Evolutionary conservation across 2,329 filamentous ascomycete species (phyloP).

Genomic region (Calonectria pseudoturangicola): DNA sequence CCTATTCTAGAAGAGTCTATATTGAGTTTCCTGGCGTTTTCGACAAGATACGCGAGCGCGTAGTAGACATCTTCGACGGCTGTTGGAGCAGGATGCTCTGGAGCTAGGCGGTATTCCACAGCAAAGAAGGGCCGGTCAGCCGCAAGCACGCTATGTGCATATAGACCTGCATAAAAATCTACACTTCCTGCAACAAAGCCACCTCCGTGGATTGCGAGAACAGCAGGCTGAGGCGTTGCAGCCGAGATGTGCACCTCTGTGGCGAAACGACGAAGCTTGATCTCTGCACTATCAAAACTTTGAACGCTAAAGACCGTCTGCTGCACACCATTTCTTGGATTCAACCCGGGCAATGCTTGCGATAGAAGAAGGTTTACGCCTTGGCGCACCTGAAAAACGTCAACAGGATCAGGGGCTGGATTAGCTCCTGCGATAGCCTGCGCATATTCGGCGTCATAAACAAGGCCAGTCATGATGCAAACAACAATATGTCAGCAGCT

Average conservation of each 20-base stretch:
- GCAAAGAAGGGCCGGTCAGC: slow-evolving; percentile 44
- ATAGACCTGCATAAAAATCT: slow-evolving; percentile 31
- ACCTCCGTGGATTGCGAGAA: slow-evolving; percentile 47
- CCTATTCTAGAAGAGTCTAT: slow-evolving; percentile 44
- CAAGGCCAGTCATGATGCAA: slow-evolving; percentile 38
- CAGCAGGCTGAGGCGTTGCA: slow-evolving; percentile 39
- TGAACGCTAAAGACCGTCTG: slow-evolving; percentile 40
- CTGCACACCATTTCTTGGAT: slow-evolving; percentile 23
- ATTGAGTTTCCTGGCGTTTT: slow-evolving; percentile 44
- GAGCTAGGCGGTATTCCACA: slow-evolving; percentile 50
- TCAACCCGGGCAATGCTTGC: slow-evolving; percentile 32
- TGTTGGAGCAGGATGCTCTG: slow-evolving; percentile 43
- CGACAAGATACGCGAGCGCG: slow-evolving; percentile 40
- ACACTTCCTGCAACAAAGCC: slow-evolving; percentile 42
- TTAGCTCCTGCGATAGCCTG: slow-evolving; percentile 37
- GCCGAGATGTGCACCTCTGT: slow-evolving; percentile 30
- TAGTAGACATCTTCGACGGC: slow-evolving; percentile 47
- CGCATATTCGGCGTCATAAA: slow-evolving; percentile 48
- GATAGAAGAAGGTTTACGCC: slow-evolving; percentile 35
- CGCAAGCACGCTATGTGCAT: slow-evolving; percentile 26
- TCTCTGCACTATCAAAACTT: slow-evolving; percentile 41
- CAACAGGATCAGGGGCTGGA: slow-evolving; percentile 26
- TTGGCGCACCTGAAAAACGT: slow-evolving; percentile 42
- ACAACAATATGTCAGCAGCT: neutral
- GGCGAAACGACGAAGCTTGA: slow-evolving; percentile 45